Base-by-base conservation (phyloP, 2,329 filamentous ascomycete genomes). In the Zymoseptoria ardabiliae region DNA sequence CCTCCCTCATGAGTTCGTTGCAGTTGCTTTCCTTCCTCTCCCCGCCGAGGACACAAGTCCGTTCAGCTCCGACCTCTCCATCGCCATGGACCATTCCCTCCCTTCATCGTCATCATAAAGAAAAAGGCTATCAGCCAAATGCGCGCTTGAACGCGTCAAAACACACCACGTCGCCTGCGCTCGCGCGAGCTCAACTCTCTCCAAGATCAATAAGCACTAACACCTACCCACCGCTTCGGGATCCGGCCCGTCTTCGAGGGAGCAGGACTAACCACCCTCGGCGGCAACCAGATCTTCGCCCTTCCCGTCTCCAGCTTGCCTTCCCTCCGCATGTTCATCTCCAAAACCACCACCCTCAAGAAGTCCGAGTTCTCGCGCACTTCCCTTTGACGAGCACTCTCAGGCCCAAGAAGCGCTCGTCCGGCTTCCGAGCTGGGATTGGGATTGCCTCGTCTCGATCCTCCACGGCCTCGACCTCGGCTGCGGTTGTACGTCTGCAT, bases 241-340 rank as follows among this genome's bases (percentile, higher is more conserved):
- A 70, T 63, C 22, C 53, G 56, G 22, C 35, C 56, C 50, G 35
- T 58, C 56, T 51, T 54, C 25, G 50, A 66, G 23, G 70, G 62
- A 55, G 25, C 60, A 21, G 53, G 54, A 55, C 61, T 62, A 28
- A 65, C 69, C 63, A 77, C 75, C 61, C 84, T 77, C 51, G 84
- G 83, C 45, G 84, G 84, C 51, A 86, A 71, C 82, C 82, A 86
- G 61, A 86, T 78, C 58, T 78, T 79, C 23, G 84, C 84, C 63
- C 79, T 77, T 20, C 83, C 82, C 17, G 79, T 76, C 61, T 83
- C 82, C 51, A 87, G 74, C 72, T 87, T 87, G 58, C 84, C 84
- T 61, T 77, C 77, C 50, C 84, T 79, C 45, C 84, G 79, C 84
- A 87, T 87, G 70, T 86, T 86, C 83, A 86, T 85, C 72, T 87